Conservation (phyloP, 2,329 filamentous ascomycete genomes). For the Ophiostoma sp. region DNA sequence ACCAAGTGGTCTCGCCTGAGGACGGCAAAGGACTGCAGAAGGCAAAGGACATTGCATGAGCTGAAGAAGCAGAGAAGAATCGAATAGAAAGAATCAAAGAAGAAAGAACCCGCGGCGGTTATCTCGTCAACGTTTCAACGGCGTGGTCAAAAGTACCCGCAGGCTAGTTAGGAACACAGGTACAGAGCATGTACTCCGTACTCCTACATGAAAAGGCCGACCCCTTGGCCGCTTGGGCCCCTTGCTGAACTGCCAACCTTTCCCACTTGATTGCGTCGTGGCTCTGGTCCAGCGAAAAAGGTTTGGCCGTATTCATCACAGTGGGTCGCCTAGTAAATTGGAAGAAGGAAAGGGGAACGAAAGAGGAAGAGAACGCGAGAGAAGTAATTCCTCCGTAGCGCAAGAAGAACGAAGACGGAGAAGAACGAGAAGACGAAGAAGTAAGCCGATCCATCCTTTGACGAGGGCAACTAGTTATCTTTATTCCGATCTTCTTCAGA, state of each 20-base stretch:
- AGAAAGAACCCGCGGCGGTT: not conserved
- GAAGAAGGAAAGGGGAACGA: not conserved
- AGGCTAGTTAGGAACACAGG: not conserved
- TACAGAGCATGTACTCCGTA: not conserved
- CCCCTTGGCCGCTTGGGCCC: not conserved
- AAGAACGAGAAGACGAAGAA: not conserved
- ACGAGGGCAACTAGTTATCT: not conserved
- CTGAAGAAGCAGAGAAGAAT: no score
- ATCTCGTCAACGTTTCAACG: not conserved
- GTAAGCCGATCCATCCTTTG: not conserved
- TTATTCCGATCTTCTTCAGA: not conserved
- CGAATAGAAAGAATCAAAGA: no score
- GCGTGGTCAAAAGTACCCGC: not conserved
- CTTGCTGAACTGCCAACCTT: conserved; percentile 3
- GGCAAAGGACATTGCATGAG: no score
- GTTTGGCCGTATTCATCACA: not conserved
- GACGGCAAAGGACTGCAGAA: no score
- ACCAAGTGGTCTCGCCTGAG: no score
- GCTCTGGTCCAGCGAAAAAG: conserved; percentile 7
- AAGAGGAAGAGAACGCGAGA: not conserved
- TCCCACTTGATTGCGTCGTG: not conserved
- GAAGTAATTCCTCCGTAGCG: no score
- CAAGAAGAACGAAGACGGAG: not conserved
- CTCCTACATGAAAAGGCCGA: not conserved
- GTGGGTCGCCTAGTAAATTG: not conserved